These are phyloP conservation scores for Hypoxylon sp. DNA, from an alignment of 2,329 filamentous ascomycete species.

Conservation along the genomic window DNA sequence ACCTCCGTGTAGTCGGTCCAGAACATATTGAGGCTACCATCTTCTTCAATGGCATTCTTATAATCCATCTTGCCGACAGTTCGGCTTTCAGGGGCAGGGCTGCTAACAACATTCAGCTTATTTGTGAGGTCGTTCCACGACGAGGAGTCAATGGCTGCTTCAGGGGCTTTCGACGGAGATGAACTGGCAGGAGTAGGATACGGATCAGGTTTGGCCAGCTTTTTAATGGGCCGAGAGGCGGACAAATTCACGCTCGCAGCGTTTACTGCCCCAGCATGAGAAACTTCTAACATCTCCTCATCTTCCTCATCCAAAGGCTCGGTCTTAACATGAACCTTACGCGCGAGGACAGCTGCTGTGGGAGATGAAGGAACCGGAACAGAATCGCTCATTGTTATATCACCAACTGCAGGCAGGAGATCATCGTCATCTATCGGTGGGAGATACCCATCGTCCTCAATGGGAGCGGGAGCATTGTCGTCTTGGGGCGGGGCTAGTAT, in stretches of 20 bases:
- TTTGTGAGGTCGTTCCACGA: slow-evolving; percentile 91
- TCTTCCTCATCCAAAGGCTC: slow-evolving; percentile 74
- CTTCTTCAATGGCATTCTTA: slow-evolving; percentile 90
- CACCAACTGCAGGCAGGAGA: slow-evolving; percentile 55
- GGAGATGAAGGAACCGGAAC: slow-evolving; percentile 83
- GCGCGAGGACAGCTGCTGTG: slow-evolving; percentile 81
- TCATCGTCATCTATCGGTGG: slow-evolving; percentile 76
- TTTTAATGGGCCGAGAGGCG: slow-evolving; percentile 83
- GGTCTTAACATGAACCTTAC: slow-evolving; percentile 71
- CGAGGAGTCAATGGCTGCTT: slow-evolving; percentile 79
- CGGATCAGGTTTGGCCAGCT: slow-evolving; percentile 75
- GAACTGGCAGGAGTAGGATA: slow-evolving; percentile 82
- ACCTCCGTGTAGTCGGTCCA: slow-evolving; percentile 97
- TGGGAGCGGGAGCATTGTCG: slow-evolving; percentile 64
- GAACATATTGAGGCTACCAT: slow-evolving; percentile 93
- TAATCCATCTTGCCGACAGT: slow-evolving; percentile 85
- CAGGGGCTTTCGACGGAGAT: slow-evolving; percentile 76
- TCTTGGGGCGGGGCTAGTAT: slow-evolving; percentile 64
- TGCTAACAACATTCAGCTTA: slow-evolving; percentile 88
- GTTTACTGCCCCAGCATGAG: slow-evolving; percentile 79
- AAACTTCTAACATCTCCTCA: slow-evolving; percentile 89
- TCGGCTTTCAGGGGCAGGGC: slow-evolving; percentile 73
- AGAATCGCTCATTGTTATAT: slow-evolving; percentile 86
- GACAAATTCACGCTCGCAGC: slow-evolving; percentile 85
- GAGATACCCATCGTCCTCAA: slow-evolving; percentile 71